phyloP scores from a whole-genome alignment of 805 yeast genomes.

The Candida cerambycidarum region DNA sequence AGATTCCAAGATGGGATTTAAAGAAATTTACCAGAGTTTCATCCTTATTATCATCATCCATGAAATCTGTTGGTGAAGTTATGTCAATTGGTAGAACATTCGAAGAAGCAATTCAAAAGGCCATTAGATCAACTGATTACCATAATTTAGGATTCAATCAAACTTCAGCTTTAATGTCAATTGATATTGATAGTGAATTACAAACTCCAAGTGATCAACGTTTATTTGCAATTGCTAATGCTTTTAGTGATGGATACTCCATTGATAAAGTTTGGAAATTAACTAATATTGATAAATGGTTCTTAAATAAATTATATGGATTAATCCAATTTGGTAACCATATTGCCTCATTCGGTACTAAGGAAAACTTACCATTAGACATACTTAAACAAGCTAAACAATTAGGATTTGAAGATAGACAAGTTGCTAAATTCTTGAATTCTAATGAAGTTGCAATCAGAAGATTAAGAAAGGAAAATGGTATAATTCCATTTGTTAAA shows the following conservation, averaged over 20 bases:
- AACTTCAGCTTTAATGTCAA: constrained; percentile 81
- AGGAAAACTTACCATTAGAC: constrained; percentile 60
- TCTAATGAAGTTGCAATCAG: constrained; percentile 93
- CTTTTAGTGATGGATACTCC: constrained; percentile 81
- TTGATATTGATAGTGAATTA: constrained; percentile 88
- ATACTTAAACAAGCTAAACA: constrained; percentile 86
- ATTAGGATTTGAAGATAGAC: constrained; percentile 95
- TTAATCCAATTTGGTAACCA: constrained; percentile 70
- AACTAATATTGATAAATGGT: constrained; percentile 94
- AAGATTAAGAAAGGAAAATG: constrained; percentile 81
- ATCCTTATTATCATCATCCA: constrained; percentile 81
- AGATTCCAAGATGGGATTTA: constrained; percentile 98
- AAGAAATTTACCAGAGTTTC: constrained; percentile 93
- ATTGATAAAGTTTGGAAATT: constrained; percentile 92
- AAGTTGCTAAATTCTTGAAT: constrained; percentile 82
- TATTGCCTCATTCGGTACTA: constrained; percentile 55
- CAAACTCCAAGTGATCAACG: constrained; percentile 98
- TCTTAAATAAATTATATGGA: constrained; percentile 79
- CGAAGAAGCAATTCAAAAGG: constrained; percentile 97
- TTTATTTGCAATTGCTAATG: constrained; percentile 94
- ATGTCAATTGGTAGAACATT: constrained; percentile 98
- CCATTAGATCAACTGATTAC: constrained; percentile 93
- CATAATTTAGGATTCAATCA: constrained; percentile 92
- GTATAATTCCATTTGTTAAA: constrained; percentile 88
- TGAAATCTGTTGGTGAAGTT: constrained; percentile 99